phyloP scores from a whole-genome alignment of 306 rosid species.

The Trifolium repens region DNA sequence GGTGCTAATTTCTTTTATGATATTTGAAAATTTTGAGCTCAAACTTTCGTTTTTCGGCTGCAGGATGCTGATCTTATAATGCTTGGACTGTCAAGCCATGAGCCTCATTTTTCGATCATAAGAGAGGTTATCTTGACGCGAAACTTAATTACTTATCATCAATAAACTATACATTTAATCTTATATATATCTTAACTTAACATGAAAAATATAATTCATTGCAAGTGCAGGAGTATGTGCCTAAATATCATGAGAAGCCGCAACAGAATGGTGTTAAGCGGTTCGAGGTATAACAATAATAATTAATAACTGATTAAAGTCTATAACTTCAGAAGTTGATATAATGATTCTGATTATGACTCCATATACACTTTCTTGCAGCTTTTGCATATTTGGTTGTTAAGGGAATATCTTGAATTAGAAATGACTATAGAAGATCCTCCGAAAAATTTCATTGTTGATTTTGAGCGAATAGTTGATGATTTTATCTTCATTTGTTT shows the following conservation, averaged over 20 bases:
- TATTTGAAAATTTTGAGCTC: background rate
- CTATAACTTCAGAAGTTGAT: background rate
- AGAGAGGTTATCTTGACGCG: conserved; percentile 55
- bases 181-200: background rate
- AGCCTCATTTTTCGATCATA: conserved; percentile 65
- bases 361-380: conserved; percentile 36
- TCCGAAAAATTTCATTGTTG: conserved; percentile 41
- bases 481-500: conserved; percentile 65
- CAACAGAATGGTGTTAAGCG: conserved; percentile 15
- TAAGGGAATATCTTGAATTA: conserved; percentile 64
- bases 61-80: conserved; percentile 74
- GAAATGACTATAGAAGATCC: conserved; percentile 56
- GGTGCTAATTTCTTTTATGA: background rate
- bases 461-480: conserved; percentile 61
- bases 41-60: conserved; percentile 16
- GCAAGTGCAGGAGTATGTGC: conserved; percentile 32
- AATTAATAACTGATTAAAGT: background rate
- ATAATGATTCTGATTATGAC: background rate
- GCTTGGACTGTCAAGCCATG: conserved; percentile 64
- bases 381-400: conserved; percentile 63
- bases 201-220: background rate
- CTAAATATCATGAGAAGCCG: background rate
- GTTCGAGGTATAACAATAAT: conserved; percentile 49
- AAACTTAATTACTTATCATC: background rate
- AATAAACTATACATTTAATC: background rate